phyloP scores from a whole-genome alignment of 805 yeast species.

The Wickerhamiella qilinensis region DNA sequence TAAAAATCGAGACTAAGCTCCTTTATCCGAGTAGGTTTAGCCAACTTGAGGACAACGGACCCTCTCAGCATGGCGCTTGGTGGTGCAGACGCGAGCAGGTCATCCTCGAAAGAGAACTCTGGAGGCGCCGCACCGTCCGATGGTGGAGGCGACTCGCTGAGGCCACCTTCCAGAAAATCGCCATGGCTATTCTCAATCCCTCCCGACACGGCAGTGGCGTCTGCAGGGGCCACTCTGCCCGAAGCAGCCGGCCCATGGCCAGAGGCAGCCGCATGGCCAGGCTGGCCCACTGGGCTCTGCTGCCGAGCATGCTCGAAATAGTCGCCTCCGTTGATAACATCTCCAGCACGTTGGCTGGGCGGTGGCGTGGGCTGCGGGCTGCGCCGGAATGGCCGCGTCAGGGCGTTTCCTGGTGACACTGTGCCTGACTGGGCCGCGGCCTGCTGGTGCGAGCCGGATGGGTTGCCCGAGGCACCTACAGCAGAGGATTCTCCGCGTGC shows the following conservation, averaged over 20 bases:
- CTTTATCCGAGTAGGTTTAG: conserved; percentile 59
- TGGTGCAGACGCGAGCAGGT: not conserved
- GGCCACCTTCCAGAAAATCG: not conserved
- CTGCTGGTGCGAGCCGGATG: not conserved
- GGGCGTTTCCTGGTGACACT: not conserved
- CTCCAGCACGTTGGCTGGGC: not conserved
- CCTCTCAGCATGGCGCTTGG: conserved; percentile 52
- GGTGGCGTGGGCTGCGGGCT: not conserved
- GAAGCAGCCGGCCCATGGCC: not conserved
- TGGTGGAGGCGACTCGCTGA: conserved; percentile 1
- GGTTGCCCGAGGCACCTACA: not conserved
- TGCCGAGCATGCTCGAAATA: not conserved
- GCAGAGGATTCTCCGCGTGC: not conserved
- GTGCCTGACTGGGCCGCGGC: not conserved
- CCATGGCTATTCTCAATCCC: not conserved
- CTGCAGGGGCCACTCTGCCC: not conserved
- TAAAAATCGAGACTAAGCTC: conserved; percentile 43
- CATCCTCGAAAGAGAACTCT: not conserved
- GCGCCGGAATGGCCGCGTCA: not conserved
- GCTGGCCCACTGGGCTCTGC: not conserved
- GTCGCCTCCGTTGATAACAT: not conserved
- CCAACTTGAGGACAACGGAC: conserved; percentile 48
- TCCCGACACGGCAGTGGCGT: not conserved
- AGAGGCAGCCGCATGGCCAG: not conserved
- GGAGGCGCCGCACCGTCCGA: conserved; percentile 1